A percentile compares a stretch with the other conserved stretches of the same genome.
Evolutionary conservation across 2,329 filamentous ascomycete genomes (phyloP).

Genomic region (Lanzia echinophila): DNA sequence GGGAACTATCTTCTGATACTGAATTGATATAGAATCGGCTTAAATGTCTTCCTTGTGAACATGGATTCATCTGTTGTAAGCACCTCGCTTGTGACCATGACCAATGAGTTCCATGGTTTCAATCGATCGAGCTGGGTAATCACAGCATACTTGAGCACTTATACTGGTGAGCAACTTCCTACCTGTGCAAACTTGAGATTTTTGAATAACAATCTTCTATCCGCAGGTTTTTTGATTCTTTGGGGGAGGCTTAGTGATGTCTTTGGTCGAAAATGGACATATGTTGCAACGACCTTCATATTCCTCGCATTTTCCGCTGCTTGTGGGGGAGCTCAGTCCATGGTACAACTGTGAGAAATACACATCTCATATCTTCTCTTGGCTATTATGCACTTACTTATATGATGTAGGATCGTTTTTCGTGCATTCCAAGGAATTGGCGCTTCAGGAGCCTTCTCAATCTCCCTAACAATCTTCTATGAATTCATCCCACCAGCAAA

Average conservation of each 20-base stretch:
- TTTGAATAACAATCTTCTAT: background rate
- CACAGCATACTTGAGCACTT: background rate
- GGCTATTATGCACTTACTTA: background rate
- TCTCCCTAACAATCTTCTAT: constrained; percentile 42
- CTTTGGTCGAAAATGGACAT: background rate
- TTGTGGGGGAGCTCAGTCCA: background rate
- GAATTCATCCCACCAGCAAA: constrained; percentile 43
- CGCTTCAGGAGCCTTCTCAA: constrained; percentile 38
- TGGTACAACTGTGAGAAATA: background rate
- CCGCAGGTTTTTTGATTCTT: background rate
- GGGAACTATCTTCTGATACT: background rate
- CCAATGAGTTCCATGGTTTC: background rate
- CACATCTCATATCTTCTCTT: background rate
- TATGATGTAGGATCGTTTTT: constrained; percentile 4
- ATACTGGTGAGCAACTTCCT: background rate
- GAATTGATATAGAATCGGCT: background rate
- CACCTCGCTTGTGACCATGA: background rate
- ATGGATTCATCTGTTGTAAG: background rate
- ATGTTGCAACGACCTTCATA: background rate
- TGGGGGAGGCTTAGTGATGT: background rate
- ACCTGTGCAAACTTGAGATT: background rate
- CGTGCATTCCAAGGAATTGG: constrained; percentile 37
- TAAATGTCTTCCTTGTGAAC: background rate
- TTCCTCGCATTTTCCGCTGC: background rate
- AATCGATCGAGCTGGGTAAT: background rate